phyloP scores from a whole-genome alignment of 2,329 filamentous ascomycete species.

The Botrytis aclada region DNA sequence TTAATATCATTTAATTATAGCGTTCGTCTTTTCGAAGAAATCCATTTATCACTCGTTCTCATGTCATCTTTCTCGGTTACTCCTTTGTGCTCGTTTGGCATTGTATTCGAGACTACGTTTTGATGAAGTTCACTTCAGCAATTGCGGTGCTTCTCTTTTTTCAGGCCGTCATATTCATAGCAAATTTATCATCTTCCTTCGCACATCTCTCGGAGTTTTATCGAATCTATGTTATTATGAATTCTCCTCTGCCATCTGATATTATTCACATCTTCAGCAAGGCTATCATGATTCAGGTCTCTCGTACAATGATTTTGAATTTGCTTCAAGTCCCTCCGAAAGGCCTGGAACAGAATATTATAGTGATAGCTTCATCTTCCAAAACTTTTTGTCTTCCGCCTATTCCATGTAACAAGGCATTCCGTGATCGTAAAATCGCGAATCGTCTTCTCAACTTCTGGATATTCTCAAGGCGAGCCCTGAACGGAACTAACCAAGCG shows the following conservation, averaged over 20 bases:
- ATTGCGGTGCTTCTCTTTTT: neutral
- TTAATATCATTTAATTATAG: neutral
- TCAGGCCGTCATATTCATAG: accelerated
- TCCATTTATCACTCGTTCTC: neutral
- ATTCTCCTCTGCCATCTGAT: neutral
- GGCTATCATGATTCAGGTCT: neutral
- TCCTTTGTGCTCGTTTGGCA: neutral
- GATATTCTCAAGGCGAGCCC: neutral
- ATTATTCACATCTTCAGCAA: neutral
- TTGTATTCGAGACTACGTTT: neutral
- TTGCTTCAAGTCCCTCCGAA: too few species aligned
- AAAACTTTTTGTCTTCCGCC: accelerated
- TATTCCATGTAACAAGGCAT: neutral
- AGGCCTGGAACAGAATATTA: neutral
- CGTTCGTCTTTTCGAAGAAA: neutral
- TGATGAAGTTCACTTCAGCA: neutral
- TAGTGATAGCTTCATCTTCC: neutral
- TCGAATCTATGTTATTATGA: neutral
- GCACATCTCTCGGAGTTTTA: too few species aligned
- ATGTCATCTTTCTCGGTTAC: neutral
- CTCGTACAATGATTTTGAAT: accelerated
- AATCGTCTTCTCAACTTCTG: neutral
- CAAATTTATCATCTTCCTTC: neutral
- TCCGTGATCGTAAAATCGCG: accelerated
- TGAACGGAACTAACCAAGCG: accelerated